Evolutionary conservation across 768 basidiomycete genomes (phyloP), one percentile per base, ranked within the genome.

Genomic region (Rossbeevera mucosa): DNA sequence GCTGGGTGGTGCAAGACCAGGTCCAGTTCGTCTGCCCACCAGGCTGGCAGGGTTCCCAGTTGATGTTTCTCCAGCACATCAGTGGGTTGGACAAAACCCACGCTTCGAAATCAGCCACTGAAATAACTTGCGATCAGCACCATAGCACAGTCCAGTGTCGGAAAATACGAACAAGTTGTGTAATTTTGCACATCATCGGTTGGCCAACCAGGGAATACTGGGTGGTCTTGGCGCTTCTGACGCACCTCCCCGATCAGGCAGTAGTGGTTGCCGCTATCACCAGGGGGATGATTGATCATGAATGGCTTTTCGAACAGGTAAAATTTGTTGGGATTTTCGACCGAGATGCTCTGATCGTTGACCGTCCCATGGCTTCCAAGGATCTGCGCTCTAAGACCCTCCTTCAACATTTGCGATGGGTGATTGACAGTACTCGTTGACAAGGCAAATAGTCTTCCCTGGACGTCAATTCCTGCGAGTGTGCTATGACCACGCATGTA

Each of bases 401-500:
- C 7, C 28, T 16, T 45, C 12, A 38, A 9, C 7, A 36, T 53
- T 11, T 41, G 24, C 6, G 25, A 24, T 5, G 55, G 55, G 25
- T 53, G 25, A 33, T 42, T 25, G 5, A 53, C 6, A 26, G 43
- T 4, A 8, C 11, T 41, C 18, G 22, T 22, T 0, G 1, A 3
- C 7, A 56, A 4, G 2, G 29, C 33, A 5, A 28, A 56, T 7
- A 56, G 1, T 26, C 51, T 56, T n/a, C 38, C 28, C 25, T 56
- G 52, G 11, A 54, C 44, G 29, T 56, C 55, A 30, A 56, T 54
- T 18, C 49, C 52, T 7, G 44, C 4, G 6, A 47, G 28, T 13
- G 52, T 54, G 48, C 52, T 54, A 31, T 56, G 55, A 7, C 55
- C 55, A 7, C 55, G 52, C 4, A 56, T 2, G 31, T 50, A 56